Base-by-base conservation (phyloP, 371 early-diverging fungal genomes). In the Haplosporangium sp. region DNA sequence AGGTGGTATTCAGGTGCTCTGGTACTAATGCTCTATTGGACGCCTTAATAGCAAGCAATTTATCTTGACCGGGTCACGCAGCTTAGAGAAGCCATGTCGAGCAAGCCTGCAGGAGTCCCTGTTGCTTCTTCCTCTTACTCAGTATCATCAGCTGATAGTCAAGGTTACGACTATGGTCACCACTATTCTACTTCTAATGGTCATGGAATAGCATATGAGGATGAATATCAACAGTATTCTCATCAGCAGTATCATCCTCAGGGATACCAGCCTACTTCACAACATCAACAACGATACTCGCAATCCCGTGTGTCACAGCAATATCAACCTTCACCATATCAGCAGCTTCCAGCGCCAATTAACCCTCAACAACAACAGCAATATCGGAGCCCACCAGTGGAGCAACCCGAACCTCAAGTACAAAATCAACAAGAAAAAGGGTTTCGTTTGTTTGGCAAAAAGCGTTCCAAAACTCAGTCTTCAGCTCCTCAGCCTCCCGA, bases 51-150 rank as follows among this genome's bases (percentile, higher is more conserved):
- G 82, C 82, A 82, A 82, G 63, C 82, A 0, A 76, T 82, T 61
- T 82, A 82, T 60, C 76, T 82, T 38, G 82, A 82, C 53, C 59
- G 82, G 57, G 82, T 82, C 44, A 34, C 62, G 5, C 82, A 82
- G 40, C 52, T 82, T 27, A 72, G 53, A 58, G 82, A 70, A 50
- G 15, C 68, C 3, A 55, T 66, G 11, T 11, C 55, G 44, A 57
- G 48, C 39, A 65, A 57, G n/a, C 48, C 34, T 17, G 58, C 7
- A 9, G 38, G 13, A 3, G 35, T 61, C 3, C 47, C 45, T 8
- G 50, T 10, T 20, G 35, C 64, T n/a, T 40, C 56, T 7, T 35
- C 52, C 2, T 38, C 58, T 38, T 63, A 62, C n/a, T 65, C 72
- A 27, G 50, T 45, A 35, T 61, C 67, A 10, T 55, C 56, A 47